Percentiles rank a stretch among this genome's conserved stretches.
Evolutionary conservation across 208 protist genomes (phyloP).

Genomic region (Jaenimonas drosophilae): DNA sequence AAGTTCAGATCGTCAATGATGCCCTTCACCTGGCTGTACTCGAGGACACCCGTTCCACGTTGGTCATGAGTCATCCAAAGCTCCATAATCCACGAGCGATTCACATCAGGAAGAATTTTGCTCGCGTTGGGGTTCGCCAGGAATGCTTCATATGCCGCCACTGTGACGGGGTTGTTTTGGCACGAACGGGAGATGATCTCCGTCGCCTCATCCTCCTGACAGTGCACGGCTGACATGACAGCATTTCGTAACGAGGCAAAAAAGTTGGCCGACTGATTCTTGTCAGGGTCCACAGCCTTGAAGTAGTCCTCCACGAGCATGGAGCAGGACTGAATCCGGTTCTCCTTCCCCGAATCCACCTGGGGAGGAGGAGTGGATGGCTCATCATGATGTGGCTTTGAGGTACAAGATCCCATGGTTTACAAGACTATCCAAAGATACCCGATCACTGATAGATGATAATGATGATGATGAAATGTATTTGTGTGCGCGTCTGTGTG

Average conservation of each 20-base stretch:
- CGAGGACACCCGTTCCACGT: constrained; percentile 48
- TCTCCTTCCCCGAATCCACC: too few species aligned
- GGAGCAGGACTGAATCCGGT: constrained; percentile 21
- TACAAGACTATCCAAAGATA: too few species aligned
- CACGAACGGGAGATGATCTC: constrained; percentile 36
- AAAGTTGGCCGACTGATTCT: constrained; percentile 24
- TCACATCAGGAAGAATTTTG: constrained; percentile 21
- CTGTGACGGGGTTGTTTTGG: constrained; percentile 15
- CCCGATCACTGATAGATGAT: too few species aligned
- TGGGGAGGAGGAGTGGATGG: too few species aligned
- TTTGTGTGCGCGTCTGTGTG: too few species aligned
- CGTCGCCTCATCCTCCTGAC: constrained; percentile 22
- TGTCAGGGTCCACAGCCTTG: constrained; percentile 5
- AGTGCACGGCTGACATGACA: constrained; percentile 22
- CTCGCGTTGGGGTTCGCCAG: constrained; percentile 10
- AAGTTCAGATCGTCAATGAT: constrained; percentile 39
- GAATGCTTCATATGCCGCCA: constrained; percentile 19
- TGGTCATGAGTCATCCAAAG: constrained; percentile 58
- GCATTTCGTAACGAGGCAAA: constrained; percentile 46
- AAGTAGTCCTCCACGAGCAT: constrained; percentile 42
- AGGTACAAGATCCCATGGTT: background rate
- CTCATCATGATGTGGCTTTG: constrained; percentile 20
- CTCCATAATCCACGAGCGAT: constrained; percentile 49
- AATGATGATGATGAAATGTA: too few species aligned
- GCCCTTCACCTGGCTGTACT: constrained; percentile 25